Conservation (phyloP, 2,329 filamentous ascomycete genomes). For the Aureobasidium sp. region DNA sequence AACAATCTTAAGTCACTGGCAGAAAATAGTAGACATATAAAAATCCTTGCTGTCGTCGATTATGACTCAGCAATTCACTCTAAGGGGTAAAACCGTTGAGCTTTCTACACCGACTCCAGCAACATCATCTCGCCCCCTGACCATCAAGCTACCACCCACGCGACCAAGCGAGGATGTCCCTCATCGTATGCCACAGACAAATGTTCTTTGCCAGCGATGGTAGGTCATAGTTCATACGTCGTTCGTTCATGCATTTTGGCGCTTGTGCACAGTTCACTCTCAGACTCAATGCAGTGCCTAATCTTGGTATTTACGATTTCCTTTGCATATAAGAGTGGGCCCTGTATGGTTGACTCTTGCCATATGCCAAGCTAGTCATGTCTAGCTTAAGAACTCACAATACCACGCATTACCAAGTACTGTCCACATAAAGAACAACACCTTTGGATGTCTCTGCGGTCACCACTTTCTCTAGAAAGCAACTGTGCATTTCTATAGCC, state of each 20-base stretch:
- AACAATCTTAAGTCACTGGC: not conserved
- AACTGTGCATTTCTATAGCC: too few relatives aligned
- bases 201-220: not conserved
- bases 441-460: not conserved
- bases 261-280: not conserved
- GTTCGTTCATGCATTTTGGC: not conserved
- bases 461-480: too few relatives aligned
- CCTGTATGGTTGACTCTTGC: too few relatives aligned
- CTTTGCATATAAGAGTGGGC: too few relatives aligned
- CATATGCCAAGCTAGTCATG: too few relatives aligned
- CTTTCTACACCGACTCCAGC: not conserved
- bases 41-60: not conserved
- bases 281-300: not conserved
- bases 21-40: not conserved
- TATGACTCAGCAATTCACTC: not conserved
- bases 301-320: too few relatives aligned
- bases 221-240: not conserved
- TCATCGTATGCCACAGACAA: not conserved
- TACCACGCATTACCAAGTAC: not conserved
- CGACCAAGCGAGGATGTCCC: not conserved
- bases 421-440: not conserved
- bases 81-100: conserved; percentile 2
- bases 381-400: not conserved
- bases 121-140: not conserved
- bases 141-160: not conserved